Base-by-base conservation (phyloP, 345 rosid species). In the Euphorbia pulcherrima region DNA sequence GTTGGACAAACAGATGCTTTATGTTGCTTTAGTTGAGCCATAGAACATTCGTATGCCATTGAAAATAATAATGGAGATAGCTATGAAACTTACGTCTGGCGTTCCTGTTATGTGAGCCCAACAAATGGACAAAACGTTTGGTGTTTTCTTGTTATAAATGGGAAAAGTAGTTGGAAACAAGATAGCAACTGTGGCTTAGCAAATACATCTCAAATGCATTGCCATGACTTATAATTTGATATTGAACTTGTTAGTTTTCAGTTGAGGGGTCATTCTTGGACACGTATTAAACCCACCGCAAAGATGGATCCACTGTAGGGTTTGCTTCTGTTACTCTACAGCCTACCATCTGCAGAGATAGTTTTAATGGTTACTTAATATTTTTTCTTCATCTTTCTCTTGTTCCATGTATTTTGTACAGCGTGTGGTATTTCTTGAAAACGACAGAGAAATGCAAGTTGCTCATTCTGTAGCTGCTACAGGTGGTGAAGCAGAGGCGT, bases 401-500 rank as follows among this genome's bases (percentile, higher is more conserved):
- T 46, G 59, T 75, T 21, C 21, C 59, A 46, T 71, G 20, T 74
- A 44, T 66, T 63, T 21, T 56, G 48, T 51, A 62, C 41, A 93
- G 98, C 90, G 97, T 27, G 98, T 88, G 30, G 69, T 16, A 71
- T 89, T 81, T 78, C 97, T 90, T 55, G 96, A 89, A 84, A 85
- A 84, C 53, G 88, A 90, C 51, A 77, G 75, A 61, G 90, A 93
- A 74, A 83, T 93, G 86, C 97, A 90, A 83, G 87, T 76, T 68
- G 96, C 96, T 56, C 98, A 93, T 71, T 85, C 92, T 46, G 87
- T 88, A 70, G 98, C 97, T 44, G 98, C 90, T 57, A 68, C 83
- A 40, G 92, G 86, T 28, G 98, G 98, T 60, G 96, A 93, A 17
- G 90, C 98, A 62, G 83, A 73, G 76, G 98, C 84, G 77, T 67